phyloP scores from a whole-genome alignment of 2,329 filamentous ascomycete genomes.

The Tolypocladium inflatum region DNA sequence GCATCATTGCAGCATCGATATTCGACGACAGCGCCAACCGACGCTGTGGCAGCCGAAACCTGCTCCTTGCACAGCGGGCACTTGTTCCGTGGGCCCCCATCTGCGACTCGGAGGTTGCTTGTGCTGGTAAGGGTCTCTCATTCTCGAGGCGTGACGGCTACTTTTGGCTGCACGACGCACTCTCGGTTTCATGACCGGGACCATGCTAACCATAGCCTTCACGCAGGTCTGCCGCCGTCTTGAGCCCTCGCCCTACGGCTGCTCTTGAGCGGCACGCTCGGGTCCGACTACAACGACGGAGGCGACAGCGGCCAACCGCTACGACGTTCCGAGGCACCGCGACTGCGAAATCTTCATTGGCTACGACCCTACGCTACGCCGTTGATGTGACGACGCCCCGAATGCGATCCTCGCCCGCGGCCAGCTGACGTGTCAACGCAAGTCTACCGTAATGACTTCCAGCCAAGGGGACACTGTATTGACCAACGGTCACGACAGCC shows the following conservation, averaged over 20 bases:
- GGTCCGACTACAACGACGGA: neutral
- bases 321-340: no score
- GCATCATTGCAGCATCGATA: neutral
- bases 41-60: neutral
- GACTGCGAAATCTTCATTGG: neutral
- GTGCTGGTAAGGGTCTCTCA: neutral
- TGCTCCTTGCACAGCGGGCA: neutral
- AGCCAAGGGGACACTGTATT: constrained; percentile 31
- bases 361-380: neutral
- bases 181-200: neutral
- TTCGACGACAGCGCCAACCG: neutral
- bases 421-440: constrained; percentile 5
- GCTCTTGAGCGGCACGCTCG: neutral
- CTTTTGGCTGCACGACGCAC: neutral
- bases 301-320: neutral
- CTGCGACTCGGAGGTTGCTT: neutral
- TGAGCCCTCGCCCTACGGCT: neutral
- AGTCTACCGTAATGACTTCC: constrained; percentile 25
- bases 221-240: neutral
- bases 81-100: neutral
- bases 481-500: constrained; percentile 31
- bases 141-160: neutral
- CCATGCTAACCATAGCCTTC: neutral
- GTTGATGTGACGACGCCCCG: constrained; percentile 6
- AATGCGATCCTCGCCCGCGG: constrained; percentile 5